Evolutionary conservation across 2,329 filamentous ascomycete species (phyloP).

Genomic region (Metarhizium guizhouense): DNA sequence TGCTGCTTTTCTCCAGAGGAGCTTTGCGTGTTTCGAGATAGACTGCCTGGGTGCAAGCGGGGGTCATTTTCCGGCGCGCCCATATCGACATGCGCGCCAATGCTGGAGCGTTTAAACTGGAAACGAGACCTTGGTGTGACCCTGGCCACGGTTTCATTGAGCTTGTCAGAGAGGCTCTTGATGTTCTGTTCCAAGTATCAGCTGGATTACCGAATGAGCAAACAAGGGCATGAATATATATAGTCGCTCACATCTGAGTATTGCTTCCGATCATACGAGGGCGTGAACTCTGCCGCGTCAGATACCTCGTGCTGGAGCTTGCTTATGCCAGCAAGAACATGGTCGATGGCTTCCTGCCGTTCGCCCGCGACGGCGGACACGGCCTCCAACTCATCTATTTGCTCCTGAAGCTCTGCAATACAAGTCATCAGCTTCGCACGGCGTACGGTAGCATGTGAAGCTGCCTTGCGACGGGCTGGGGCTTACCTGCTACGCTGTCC

Average conservation of each 20-base stretch:
- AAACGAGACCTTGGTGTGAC: slow-evolving; percentile 73
- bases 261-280: slow-evolving; percentile 80
- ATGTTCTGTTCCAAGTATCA: slow-evolving; percentile 47
- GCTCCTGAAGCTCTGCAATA: slow-evolving; percentile 59
- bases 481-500: slow-evolving; percentile 59
- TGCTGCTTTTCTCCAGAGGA: slow-evolving; percentile 7
- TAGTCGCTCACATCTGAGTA: slow-evolving; percentile 59
- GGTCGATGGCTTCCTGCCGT: slow-evolving; percentile 71
- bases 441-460: too few relatives aligned
- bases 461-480: not conserved
- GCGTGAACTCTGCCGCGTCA: slow-evolving; percentile 72
- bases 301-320: slow-evolving; percentile 75
- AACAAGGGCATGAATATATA: not conserved
- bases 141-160: slow-evolving; percentile 59
- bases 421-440: not conserved
- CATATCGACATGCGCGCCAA: slow-evolving; percentile 30
- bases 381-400: slow-evolving; percentile 60
- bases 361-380: slow-evolving; percentile 58
- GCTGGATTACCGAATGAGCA: not conserved
- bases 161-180: slow-evolving; percentile 70
- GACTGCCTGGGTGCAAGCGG: slow-evolving; percentile 28
- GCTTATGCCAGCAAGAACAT: slow-evolving; percentile 70
- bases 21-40: slow-evolving; percentile 19
- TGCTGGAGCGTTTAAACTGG: slow-evolving; percentile 53
- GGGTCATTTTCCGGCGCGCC: slow-evolving; percentile 33